A percentile compares a stretch with the other conserved stretches of the same genome.
These are phyloP conservation scores for Parvularia atlantis DNA, from an alignment of 78 protist species.

Conservation along the genomic window DNA sequence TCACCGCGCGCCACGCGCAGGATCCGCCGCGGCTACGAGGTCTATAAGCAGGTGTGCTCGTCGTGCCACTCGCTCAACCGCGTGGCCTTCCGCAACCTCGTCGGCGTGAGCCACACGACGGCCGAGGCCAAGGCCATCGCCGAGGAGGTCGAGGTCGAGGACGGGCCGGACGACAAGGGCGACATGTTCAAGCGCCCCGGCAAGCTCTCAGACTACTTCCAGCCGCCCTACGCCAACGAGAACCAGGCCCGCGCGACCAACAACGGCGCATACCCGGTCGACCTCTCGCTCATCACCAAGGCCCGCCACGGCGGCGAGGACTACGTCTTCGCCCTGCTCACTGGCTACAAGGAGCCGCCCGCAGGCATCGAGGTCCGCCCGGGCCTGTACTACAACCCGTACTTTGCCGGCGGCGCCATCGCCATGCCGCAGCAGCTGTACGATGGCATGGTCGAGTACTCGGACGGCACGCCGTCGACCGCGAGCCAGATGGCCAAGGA, in stretches of 20 bases:
- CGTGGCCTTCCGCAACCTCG: constrained; percentile 69
- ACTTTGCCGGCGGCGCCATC: constrained; percentile 80
- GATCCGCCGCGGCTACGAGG: constrained; percentile 77
- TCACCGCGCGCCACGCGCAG: neutral
- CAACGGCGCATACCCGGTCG: constrained; percentile 84
- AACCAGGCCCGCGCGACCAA: constrained; percentile 69
- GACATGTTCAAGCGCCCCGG: constrained; percentile 75
- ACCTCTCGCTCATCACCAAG: constrained; percentile 68
- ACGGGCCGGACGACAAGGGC: constrained; percentile 57
- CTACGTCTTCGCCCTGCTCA: constrained; percentile 76
- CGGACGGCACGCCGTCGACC: constrained; percentile 76
- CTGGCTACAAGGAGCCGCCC: constrained; percentile 71
- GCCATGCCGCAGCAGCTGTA: constrained; percentile 66
- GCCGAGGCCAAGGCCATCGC: constrained; percentile 61
- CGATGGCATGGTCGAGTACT: constrained; percentile 62
- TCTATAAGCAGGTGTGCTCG: constrained; percentile 75
- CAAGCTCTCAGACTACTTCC: constrained; percentile 70
- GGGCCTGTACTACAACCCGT: constrained; percentile 76
- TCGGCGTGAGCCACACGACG: constrained; percentile 47
- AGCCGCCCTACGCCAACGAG: constrained; percentile 75
- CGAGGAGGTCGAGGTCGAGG: constrained; percentile 27
- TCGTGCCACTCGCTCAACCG: constrained; percentile 69
- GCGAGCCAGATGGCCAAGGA: constrained; percentile 84
- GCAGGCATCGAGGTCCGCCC: constrained; percentile 62
- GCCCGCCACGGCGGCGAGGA: constrained; percentile 64